These are phyloP conservation scores for Alternaria sp. DNA, from an alignment of 2,329 filamentous ascomycete genomes.

Conservation along the genomic window DNA sequence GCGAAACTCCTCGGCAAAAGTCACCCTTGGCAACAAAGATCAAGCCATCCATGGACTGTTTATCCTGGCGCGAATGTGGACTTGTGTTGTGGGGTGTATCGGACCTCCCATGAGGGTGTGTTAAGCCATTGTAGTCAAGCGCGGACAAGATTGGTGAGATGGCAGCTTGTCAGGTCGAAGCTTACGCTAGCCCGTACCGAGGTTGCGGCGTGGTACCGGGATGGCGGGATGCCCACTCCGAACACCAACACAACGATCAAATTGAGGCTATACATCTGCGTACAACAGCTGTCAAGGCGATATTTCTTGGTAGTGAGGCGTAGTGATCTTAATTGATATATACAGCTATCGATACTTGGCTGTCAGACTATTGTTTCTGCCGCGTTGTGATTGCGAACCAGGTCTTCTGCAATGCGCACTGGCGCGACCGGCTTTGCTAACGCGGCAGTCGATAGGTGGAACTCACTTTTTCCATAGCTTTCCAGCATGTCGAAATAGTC, in stretches of 20 bases:
- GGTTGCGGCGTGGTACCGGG: conserved; percentile 1
- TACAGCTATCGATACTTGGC: not conserved
- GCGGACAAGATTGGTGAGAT: not conserved
- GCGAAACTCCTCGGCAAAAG: not conserved
- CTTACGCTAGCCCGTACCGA: not conserved
- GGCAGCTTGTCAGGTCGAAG: conserved; percentile 5
- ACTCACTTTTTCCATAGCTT: not conserved
- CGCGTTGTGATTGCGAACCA: not conserved
- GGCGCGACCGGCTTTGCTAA: not conserved
- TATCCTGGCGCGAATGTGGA: not conserved
- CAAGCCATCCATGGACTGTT: not conserved
- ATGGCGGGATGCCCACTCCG: not conserved
- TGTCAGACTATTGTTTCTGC: not conserved
- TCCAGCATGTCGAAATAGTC: not conserved
- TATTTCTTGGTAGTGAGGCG: not conserved
- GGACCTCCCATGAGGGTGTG: not conserved
- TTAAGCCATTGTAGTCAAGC: not conserved
- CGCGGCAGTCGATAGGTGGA: not conserved
- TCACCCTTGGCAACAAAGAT: not conserved
- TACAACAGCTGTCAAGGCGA: not conserved
- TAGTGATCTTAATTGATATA: not conserved
- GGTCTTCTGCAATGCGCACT: not conserved
- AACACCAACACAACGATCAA: not conserved
- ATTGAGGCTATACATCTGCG: not conserved
- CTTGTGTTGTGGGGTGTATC: not conserved